Base-by-base conservation (phyloP, 805 yeast genomes). In the Starmera pachycereana region DNA sequence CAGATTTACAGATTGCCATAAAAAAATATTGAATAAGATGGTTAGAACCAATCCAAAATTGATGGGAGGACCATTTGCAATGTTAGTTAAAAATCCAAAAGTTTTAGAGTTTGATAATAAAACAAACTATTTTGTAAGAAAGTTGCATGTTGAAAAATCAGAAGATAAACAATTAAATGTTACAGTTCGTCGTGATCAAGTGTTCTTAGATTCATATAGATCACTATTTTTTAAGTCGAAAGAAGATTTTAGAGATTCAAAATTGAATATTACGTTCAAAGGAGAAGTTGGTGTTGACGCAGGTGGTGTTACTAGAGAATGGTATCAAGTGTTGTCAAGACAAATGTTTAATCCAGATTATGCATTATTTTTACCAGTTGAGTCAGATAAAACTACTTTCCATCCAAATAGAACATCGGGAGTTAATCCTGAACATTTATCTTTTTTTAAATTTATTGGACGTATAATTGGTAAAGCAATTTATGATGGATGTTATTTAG, bases 231-330 rank as follows among this genome's bases (percentile, higher is more conserved):
- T 81, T 68, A 85, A 87, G 51, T 64, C 83, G 0, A 75, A 76
- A 29, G 84, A 78, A 9, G 90, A 82, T 41, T 76, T 88, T 53
- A 75, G 78, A 49, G 69, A 76, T 37, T 72, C 89, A 2, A 81
- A 79, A 48, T 63, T 92, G 49, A 89, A 82, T 38, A 76, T 92
- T 33, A 72, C 72, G n/a, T 92, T 92, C 65, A 78, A 78, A 46
- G 96, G 95, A 2, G 99, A 92, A 60, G 82, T 82, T 40, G 99
- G 97, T 49, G 85, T 92, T 37, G 99, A 92, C 68, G 98, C 96
- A 4, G 99, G 99, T 49, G 99, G 99, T 33, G 80, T 92, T 12
- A 85, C 97, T 0, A 71, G 99, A 53, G 99, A 92, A 58, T 92
- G 98, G 98, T 89, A 81, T 54, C 97, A 89, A 57, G 95, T 89